Evolutionary conservation across 2,329 filamentous ascomycete species (phyloP).

Genomic region (Truncatella angustata): DNA sequence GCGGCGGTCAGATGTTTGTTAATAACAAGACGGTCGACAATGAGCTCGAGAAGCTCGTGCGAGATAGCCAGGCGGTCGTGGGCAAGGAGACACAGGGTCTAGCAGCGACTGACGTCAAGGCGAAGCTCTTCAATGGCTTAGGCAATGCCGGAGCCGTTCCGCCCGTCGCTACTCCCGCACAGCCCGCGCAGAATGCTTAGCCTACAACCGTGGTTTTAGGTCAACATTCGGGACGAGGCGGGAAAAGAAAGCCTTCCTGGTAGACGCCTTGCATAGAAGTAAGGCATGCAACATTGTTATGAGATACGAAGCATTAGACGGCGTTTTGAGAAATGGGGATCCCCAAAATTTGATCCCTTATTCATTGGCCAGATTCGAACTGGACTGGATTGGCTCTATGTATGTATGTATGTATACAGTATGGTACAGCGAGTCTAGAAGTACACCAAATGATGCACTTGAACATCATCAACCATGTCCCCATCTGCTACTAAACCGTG

Average conservation of each 20-base stretch:
- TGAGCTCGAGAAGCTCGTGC: conserved; percentile 27
- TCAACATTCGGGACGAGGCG: no score
- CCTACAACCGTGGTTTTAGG: no score
- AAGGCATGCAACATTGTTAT: conserved; percentile 10
- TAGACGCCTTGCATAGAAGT: not conserved
- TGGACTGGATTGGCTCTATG: conserved; percentile 5
- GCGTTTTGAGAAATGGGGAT: conserved; percentile 22
- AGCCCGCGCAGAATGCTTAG: no score
- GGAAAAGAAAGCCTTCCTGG: not conserved
- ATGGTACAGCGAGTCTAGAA: not conserved
- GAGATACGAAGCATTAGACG: conserved; percentile 30
- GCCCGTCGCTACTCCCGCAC: not conserved
- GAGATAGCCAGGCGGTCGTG: conserved; percentile 27
- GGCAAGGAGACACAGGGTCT: conserved; percentile 33
- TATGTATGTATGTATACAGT: conserved; percentile 13
- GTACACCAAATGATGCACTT: not conserved
- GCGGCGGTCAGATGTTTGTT: conserved; percentile 26
- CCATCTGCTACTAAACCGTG: not conserved
- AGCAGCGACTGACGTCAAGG: conserved; percentile 28
- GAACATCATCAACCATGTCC: not conserved
- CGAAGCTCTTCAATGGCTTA: conserved; percentile 29
- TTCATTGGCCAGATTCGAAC: not conserved
- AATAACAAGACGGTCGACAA: conserved; percentile 3
- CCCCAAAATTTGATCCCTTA: not conserved
- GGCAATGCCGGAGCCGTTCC: conserved; percentile 6